Evolutionary conservation across 306 rosid genomes (phyloP).

Genomic region (Cicer bijugum): DNA sequence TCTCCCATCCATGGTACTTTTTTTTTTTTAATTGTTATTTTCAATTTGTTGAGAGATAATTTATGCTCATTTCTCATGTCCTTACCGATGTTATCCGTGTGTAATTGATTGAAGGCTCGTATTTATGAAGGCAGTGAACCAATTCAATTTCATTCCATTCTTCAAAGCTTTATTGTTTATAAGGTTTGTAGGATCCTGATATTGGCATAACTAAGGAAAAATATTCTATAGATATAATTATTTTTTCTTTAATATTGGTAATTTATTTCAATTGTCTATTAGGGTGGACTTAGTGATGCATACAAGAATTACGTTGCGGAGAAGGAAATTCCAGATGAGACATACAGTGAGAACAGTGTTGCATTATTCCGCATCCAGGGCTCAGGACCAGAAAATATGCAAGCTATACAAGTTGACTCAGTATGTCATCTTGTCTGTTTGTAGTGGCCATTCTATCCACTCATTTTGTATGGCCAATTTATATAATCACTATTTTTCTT

Average conservation of each 20-base stretch:
- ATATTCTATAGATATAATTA: slow-evolving; percentile 11
- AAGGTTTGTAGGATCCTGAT: slow-evolving; percentile 68
- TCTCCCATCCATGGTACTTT: slow-evolving; percentile 75
- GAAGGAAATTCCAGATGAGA: slow-evolving; percentile 77
- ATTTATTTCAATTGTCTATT: slow-evolving; percentile 44
- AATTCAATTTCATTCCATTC: slow-evolving; percentile 74
- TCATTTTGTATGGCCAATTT: slow-evolving; percentile 31
- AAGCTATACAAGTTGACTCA: slow-evolving; percentile 92
- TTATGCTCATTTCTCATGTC: slow-evolving; percentile 23
- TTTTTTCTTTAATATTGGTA: slow-evolving; percentile 38
- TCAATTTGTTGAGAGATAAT: slow-evolving; percentile 38
- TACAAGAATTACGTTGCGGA: slow-evolving; percentile 70
- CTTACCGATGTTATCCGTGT: slow-evolving; percentile 50
- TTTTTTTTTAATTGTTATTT: slow-evolving; percentile 8
- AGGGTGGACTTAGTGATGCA: slow-evolving; percentile 98
- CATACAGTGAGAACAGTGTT: slow-evolving; percentile 77
- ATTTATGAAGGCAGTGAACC: slow-evolving; percentile 91
- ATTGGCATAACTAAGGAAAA: slow-evolving; percentile 22
- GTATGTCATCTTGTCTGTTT: slow-evolving; percentile 53
- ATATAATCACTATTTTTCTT: slow-evolving; percentile 33
- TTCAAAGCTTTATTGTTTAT: slow-evolving; percentile 77
- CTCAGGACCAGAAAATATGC: slow-evolving; percentile 96
- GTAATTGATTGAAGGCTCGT: slow-evolving; percentile 69
- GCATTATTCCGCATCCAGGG: slow-evolving; percentile 97
- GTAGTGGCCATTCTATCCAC: slow-evolving; percentile 8